These are phyloP conservation scores for Arxiozyma slooffiae DNA, from an alignment of 1,139 yeast genomes.

Conservation along the genomic window DNA sequence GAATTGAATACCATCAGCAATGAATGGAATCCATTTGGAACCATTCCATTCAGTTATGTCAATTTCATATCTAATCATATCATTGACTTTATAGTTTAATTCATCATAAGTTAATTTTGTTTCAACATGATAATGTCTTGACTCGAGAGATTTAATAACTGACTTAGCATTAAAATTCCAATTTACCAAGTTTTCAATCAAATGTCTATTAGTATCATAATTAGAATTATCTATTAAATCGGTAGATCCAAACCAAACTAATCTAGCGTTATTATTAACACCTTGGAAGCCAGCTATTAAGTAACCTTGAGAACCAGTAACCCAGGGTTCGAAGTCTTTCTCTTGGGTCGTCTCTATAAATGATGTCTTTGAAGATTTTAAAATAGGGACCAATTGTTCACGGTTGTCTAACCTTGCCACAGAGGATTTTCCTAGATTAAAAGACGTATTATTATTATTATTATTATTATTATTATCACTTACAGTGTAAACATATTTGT, in stretches of 20 bases:
- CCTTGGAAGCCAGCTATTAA: conserved; percentile 78
- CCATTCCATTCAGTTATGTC: conserved; percentile 59
- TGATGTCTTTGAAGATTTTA: conserved; percentile 61
- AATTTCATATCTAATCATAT: conserved; percentile 53
- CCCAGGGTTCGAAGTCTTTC: conserved; percentile 51
- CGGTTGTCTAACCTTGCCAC: conserved; percentile 51
- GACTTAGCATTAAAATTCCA: conserved; percentile 74
- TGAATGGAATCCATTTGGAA: conserved; percentile 58
- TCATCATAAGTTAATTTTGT: conserved; percentile 37
- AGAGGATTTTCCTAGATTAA: conserved; percentile 34
- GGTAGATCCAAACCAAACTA: conserved; percentile 68
- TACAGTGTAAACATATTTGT: conserved; percentile 17
- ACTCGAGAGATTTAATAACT: conserved; percentile 49
- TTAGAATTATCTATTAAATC: conserved; percentile 38
- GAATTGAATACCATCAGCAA: conserved; percentile 55
- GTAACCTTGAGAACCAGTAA: conserved; percentile 68
- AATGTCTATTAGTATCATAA: conserved; percentile 25
- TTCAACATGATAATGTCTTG: conserved; percentile 39
- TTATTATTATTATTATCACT: conserved; percentile 12
- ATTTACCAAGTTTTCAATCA: conserved; percentile 43
- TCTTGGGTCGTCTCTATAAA: conserved; percentile 34
- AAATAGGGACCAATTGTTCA: conserved; percentile 59
- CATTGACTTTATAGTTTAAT: conserved; percentile 59
- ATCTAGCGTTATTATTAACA: conserved; percentile 61
- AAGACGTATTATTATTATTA: conserved; percentile 11